Evolutionary conservation across 2,329 filamentous ascomycete species (phyloP), one percentile per base, ranked within the genome.

Genomic region (Trichoderma sp.): DNA sequence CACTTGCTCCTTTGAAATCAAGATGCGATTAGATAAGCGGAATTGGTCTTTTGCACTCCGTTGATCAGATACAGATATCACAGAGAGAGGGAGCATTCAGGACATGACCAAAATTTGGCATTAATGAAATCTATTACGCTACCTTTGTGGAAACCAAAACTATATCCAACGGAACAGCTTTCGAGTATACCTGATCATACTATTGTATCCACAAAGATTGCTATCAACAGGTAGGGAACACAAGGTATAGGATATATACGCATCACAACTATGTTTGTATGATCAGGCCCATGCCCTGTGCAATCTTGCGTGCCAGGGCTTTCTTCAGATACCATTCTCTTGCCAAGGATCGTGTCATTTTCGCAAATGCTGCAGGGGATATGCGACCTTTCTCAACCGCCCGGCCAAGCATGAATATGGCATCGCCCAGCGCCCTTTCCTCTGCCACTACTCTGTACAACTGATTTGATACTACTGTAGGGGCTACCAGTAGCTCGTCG

Each of bases 381-480:
- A 96, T 86, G 66, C 91, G 84, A 4, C 92, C 92, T 64, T 86
- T 84, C 78, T 95, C 92, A 24, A 95, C 85, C 1, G 90, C 92
- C 68, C 90, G 83, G 1, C 91, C 91, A 16, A 96, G 83, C 71
- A 94, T 90, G 76, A 96, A 97, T 72, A 98, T 89, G 3, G 93
- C 92, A 77, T 97, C 95, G 37, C 91, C 91, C 59, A 97, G 87
- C 3, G 92, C 94, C 73, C 91, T 87, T 81, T 97, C 95, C 77
- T 99, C 96, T 1, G 94, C 93, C 33, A 94, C 92, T 2, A 96
- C 84, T 59, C 90, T 89, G 80, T 98, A 99, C 27, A 99, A 83
- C 83, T 99, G 96, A 73, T 95, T 94, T 0, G 92, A 93, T 5
- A 97, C 96, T 1, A 97, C 91, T 0, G 93, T 97, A 0, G 95